A percentile compares a stretch with the other conserved stretches of the same genome.
These are phyloP conservation scores for Astrephomene gubernaculifera DNA, from an alignment of 139 green algal genomes.

Conservation along the genomic window DNA sequence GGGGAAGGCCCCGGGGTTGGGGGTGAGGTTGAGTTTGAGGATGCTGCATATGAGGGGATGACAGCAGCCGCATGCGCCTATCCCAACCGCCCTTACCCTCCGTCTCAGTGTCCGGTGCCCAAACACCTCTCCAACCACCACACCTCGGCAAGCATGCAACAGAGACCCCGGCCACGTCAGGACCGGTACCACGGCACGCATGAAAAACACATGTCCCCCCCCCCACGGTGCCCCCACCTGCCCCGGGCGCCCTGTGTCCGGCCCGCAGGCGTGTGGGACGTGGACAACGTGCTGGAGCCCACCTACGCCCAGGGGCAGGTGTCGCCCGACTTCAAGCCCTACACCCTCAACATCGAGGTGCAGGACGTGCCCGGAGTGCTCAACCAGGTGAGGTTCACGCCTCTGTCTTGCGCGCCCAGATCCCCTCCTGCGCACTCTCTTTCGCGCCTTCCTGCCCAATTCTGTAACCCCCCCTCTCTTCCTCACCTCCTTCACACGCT, in stretches of 20 bases:
- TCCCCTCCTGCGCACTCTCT: too few relatives aligned
- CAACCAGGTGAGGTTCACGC: slow-evolving; percentile 72
- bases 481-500: not conserved
- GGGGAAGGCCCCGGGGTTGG: too few relatives aligned
- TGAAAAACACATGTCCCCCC: not conserved
- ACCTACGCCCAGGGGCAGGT: slow-evolving; percentile 32
- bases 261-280: slow-evolving; percentile 62
- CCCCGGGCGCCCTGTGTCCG: too few relatives aligned
- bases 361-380: slow-evolving; percentile 93
- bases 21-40: too few relatives aligned
- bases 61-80: too few relatives aligned
- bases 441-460: too few relatives aligned
- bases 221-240: not conserved
- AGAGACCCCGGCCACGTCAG: too few relatives aligned
- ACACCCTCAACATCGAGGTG: slow-evolving; percentile 94
- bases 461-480: not conserved
- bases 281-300: slow-evolving; percentile 80
- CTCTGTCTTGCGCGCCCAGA: not conserved
- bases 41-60: too few relatives aligned
- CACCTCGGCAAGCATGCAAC: too few relatives aligned
- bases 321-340: slow-evolving; percentile 52
- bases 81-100: too few relatives aligned
- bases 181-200: not conserved
- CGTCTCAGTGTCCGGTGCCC: too few relatives aligned
- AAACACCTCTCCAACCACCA: too few relatives aligned